Evolutionary conservation across 2,329 filamentous ascomycete genomes (phyloP).

Genomic region (Scedosporium aurantiacum): DNA sequence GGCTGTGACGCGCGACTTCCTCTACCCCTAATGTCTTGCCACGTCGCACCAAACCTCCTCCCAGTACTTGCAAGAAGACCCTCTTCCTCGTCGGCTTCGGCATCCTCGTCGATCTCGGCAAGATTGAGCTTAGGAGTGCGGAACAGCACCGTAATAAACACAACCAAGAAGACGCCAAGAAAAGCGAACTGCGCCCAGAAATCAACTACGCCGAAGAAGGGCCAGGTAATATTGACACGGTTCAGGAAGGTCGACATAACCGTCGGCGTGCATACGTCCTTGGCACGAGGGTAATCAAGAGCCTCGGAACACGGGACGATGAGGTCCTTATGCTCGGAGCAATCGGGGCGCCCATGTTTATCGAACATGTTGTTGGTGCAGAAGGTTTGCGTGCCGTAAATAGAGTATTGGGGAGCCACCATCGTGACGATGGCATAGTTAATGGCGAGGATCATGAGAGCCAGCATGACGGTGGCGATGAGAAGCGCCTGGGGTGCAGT

Average conservation of each 20-base stretch:
- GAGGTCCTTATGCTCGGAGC: conserved; percentile 56
- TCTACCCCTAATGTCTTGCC: conserved; percentile 70
- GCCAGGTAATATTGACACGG: conserved; percentile 84
- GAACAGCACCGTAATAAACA: conserved; percentile 71
- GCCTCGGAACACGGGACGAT: conserved; percentile 76
- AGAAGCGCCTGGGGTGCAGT: conserved; percentile 88
- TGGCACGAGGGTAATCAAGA: conserved; percentile 57
- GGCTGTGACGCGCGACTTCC: neutral
- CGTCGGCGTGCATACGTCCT: conserved; percentile 77
- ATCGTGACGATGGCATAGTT: conserved; percentile 91
- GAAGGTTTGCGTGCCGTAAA: conserved; percentile 88
- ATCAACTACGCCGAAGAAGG: conserved; percentile 82
- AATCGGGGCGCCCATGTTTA: conserved; percentile 50
- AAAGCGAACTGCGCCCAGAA: conserved; percentile 98
- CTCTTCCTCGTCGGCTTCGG: conserved; percentile 88
- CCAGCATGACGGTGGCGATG: conserved; percentile 81
- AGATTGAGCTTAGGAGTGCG: conserved; percentile 68
- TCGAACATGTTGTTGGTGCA: conserved; percentile 61
- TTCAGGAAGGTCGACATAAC: conserved; percentile 91
- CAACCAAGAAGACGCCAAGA: conserved; percentile 68
- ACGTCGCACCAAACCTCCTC: conserved; percentile 71
- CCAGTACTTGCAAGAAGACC: conserved; percentile 76
- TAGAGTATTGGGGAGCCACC: conserved; percentile 90
- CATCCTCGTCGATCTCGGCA: conserved; percentile 72
- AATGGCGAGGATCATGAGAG: conserved; percentile 77